These are phyloP conservation scores for Arthrobotrys iridis DNA, from an alignment of 2,329 filamentous ascomycete species.

Conservation along the genomic window DNA sequence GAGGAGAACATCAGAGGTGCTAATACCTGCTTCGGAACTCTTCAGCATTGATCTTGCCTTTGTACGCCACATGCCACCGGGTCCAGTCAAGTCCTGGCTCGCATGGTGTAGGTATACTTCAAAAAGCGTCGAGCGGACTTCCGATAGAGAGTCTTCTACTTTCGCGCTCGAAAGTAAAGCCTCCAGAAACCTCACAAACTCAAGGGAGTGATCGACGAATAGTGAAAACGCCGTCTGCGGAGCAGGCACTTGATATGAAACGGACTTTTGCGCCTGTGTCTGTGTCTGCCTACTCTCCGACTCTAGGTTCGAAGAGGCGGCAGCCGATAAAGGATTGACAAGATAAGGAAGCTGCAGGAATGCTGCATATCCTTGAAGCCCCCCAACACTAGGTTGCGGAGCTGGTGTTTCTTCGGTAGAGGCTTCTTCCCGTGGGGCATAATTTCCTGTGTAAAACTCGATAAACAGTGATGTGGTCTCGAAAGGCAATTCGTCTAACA, in stretches of 20 bases:
- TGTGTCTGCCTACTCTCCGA: neutral
- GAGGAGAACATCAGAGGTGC: conserved; percentile 91
- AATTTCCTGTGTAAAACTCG: conserved; percentile 91
- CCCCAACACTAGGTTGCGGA: conserved; percentile 8
- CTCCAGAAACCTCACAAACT: conserved; percentile 93
- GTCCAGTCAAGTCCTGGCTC: conserved; percentile 70
- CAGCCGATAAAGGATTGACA: conserved; percentile 10
- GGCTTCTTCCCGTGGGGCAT: conserved; percentile 62
- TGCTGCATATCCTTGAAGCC: conserved; percentile 34
- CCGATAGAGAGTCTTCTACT: conserved; percentile 62
- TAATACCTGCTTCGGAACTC: conserved; percentile 76
- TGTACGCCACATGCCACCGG: conserved; percentile 83
- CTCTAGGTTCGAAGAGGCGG: neutral
- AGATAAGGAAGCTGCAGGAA: conserved; percentile 37
- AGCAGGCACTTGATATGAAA: conserved; percentile 79
- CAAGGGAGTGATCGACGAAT: conserved; percentile 90
- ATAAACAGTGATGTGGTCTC: conserved; percentile 89
- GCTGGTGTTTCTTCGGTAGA: conserved; percentile 7
- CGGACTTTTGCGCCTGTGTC: conserved; percentile 55
- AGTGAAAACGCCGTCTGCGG: conserved; percentile 92
- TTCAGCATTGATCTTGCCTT: conserved; percentile 92
- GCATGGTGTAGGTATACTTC: conserved; percentile 98
- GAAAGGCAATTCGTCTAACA: conserved; percentile 84
- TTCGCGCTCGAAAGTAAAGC: conserved; percentile 78
- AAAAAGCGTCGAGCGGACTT: conserved; percentile 93